Evolutionary conservation across 1,284 basidiomycete species (phyloP), one percentile per base, ranked within the genome.

Genomic region (Trichosporon sp.): DNA sequence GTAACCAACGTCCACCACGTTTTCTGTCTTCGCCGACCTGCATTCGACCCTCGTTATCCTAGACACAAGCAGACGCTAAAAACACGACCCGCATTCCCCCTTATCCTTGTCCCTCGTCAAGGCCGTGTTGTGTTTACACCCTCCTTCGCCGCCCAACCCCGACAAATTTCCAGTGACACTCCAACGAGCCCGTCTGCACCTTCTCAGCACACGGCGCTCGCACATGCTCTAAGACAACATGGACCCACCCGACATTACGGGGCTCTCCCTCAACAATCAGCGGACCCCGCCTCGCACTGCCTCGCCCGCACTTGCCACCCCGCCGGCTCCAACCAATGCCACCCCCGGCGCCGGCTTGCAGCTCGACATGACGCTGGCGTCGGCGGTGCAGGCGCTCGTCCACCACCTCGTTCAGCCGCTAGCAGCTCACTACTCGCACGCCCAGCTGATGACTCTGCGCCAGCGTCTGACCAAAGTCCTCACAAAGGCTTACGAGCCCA

Each of bases 401-500:
- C 65, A 72, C 58, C 75, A 76, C 56, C 73, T 81, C 33, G 70
- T 74, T 33, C 61, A 70, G 56, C 75, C 76, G 1, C 71, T 81
- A 31, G 65, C 70, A 5, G 40, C 65, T 2, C 70, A 73, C 56
- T 78, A 78, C 62, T 46, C 76, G 9, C 70, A 74, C 37, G 27
- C 67, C 3, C 68, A 65, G 33, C 61, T 79, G 34, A 60, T 73
- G 36, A 57, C 49, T 11, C 71, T 81, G 2, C 73, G 75, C 19
- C 56, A 69, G 13, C 63, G 65, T 19, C 72, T 79, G 44, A 58
- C 61, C 5, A 9, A 61, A 1, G 34, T 62, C 14, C 67, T 79
- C 9, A 71, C 62, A 0, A 67, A 64, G 11, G 62, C 62, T 3
- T 76, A 68, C 58, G 27, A 58, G 13, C 69, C 73, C 2, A 74